These are phyloP conservation scores for Borovskyia barvae DNA, from an alignment of 208 protist species.

Conservation along the genomic window DNA sequence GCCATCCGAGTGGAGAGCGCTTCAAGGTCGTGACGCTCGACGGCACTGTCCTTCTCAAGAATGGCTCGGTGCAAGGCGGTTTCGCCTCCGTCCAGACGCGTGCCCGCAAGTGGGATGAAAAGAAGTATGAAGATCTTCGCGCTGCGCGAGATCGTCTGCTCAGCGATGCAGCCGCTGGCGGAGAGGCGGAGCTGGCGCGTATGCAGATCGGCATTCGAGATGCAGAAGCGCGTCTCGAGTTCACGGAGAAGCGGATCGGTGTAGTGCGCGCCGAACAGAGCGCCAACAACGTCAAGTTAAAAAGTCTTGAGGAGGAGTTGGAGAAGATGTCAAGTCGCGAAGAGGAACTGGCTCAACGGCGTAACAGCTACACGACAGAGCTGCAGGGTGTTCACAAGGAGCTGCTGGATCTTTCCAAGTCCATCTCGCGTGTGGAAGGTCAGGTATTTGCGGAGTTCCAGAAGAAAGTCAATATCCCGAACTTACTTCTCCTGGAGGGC, in stretches of 20 bases:
- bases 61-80: constrained; percentile 96
- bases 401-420: constrained; percentile 39
- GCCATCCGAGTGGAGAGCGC: constrained; percentile 40
- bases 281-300: constrained; percentile 39
- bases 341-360: constrained; percentile 13
- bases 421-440: constrained; percentile 78
- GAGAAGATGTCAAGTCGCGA: constrained; percentile 19
- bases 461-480: constrained; percentile 71
- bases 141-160: constrained; percentile 66
- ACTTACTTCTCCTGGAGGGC: constrained; percentile 91
- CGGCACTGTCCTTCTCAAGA: constrained; percentile 94
- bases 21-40: constrained; percentile 96
- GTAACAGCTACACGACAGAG: constrained; percentile 23
- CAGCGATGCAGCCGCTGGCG: constrained; percentile 47
- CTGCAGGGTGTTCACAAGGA: constrained; percentile 42
- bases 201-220: constrained; percentile 69
- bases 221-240: constrained; percentile 64
- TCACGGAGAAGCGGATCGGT: constrained; percentile 42
- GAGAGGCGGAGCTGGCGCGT: constrained; percentile 73
- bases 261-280: constrained; percentile 37
- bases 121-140: constrained; percentile 83
- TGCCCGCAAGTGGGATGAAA: constrained; percentile 93
- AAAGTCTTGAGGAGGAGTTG: constrained; percentile 24
- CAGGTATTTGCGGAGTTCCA: constrained; percentile 91
- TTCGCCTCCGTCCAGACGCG: constrained; percentile 73